Evolutionary conservation across 345 rosid species (phyloP).

Genomic region (Boechera retrofracta): DNA sequence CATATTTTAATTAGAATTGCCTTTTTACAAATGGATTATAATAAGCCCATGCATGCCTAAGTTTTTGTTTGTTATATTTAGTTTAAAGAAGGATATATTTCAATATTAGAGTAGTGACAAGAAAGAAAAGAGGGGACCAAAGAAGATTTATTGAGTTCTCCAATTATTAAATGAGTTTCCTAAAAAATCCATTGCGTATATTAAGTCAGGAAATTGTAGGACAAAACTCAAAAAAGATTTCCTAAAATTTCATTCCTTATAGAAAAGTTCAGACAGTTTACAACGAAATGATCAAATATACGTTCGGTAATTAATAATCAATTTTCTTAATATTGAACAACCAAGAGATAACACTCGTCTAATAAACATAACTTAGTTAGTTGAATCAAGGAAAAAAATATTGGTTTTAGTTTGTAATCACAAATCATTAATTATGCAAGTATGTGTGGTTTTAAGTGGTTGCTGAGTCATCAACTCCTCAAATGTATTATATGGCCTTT

Average conservation of each 20-base stretch:
- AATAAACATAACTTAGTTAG: background rate
- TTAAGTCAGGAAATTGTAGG: background rate
- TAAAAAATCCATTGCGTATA: background rate
- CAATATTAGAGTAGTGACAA: conserved; percentile 9
- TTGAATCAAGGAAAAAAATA: conserved; percentile 2
- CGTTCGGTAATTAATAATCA: conserved; percentile 3
- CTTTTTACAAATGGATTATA: conserved; percentile 31
- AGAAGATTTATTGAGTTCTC: conserved; percentile 8
- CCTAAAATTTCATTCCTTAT: background rate
- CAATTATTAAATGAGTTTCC: conserved; percentile 5
- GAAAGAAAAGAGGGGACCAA: conserved; percentile 4
- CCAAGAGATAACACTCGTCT: background rate
- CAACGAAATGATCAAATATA: conserved; percentile 4
- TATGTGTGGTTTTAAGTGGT: conserved; percentile 45
- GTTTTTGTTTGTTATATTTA: conserved; percentile 9
- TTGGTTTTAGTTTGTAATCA: conserved; percentile 14
- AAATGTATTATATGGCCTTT: conserved; percentile 42
- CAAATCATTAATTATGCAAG: conserved; percentile 22
- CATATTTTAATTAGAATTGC: conserved; percentile 1
- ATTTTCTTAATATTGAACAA: background rate
- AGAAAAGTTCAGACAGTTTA: background rate
- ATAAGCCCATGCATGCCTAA: conserved; percentile 37
- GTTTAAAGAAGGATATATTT: conserved; percentile 27
- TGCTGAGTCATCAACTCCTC: conserved; percentile 52
- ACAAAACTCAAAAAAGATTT: conserved; percentile 14